These are phyloP conservation scores for Suillus luteus DNA, from an alignment of 768 basidiomycete species.

Conservation along the genomic window DNA sequence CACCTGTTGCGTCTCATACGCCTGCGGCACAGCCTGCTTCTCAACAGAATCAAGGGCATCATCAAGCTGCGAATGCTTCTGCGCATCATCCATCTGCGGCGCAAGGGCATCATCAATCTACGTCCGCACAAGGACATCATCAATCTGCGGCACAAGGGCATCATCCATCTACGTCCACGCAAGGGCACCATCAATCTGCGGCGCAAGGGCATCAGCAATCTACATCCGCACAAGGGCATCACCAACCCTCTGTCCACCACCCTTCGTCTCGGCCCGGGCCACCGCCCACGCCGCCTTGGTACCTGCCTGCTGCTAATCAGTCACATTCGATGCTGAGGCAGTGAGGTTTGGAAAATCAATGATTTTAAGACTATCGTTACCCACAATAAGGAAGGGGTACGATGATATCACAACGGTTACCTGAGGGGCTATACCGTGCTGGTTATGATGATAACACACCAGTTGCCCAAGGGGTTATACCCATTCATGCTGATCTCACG, in stretches of 20 bases:
- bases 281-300: constrained; percentile 27
- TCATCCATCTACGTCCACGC: constrained; percentile 17
- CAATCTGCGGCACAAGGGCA: constrained; percentile 14
- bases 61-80: neutral
- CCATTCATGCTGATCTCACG: neutral
- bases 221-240: constrained; percentile 24
- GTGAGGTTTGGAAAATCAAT: neutral
- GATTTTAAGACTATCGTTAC: too few relatives aligned
- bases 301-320: neutral
- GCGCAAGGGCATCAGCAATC: constrained; percentile 6
- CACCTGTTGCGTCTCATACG: constrained; percentile 11
- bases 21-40: constrained; percentile 7
- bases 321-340: constrained; percentile 9
- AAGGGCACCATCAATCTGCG: constrained; percentile 16
- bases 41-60: constrained; percentile 8
- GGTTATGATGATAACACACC: neutral
- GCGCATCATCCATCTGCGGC: constrained; percentile 14
- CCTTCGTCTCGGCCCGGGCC: constrained; percentile 9
- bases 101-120: constrained; percentile 19
- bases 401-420: neutral
- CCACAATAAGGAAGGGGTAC: neutral
- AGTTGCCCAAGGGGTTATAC: neutral
- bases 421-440: neutral
- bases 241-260: neutral
- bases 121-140: constrained; percentile 11